Evolutionary conservation across 768 basidiomycete species (phyloP).

Genomic region (Panaeolus papilionaceus): DNA sequence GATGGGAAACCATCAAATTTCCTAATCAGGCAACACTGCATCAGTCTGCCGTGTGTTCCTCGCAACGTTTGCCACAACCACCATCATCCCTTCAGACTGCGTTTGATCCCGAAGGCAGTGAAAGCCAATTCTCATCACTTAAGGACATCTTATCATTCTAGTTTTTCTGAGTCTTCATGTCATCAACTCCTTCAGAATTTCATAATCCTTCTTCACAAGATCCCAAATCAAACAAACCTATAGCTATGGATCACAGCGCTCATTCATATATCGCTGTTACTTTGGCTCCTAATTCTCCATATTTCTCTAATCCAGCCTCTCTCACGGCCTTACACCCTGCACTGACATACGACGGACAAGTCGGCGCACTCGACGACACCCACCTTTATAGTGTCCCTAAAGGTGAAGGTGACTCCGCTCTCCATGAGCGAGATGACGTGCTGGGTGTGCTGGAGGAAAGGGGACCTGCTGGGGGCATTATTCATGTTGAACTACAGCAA

Average conservation of each 20-base stretch:
- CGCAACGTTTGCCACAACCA: neutral
- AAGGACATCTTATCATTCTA: neutral
- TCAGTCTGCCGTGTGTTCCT: too few relatives aligned
- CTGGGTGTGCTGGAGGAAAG: neutral
- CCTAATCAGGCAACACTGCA: neutral
- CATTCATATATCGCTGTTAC: slow-evolving; percentile 29
- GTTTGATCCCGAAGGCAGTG: neutral
- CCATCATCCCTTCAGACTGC: neutral
- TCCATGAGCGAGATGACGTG: neutral
- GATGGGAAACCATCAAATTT: neutral
- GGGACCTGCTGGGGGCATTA: neutral
- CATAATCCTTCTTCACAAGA: neutral
- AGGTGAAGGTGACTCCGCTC: slow-evolving; percentile 18
- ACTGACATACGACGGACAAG: slow-evolving; percentile 26
- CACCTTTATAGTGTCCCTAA: slow-evolving; percentile 27
- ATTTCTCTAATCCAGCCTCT: slow-evolving; percentile 20
- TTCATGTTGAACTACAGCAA: neutral
- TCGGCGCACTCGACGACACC: slow-evolving; percentile 25
- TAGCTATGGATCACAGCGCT: slow-evolving; percentile 22
- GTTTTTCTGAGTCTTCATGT: neutral
- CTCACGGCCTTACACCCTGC: slow-evolving; percentile 21
- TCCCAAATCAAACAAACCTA: neutral
- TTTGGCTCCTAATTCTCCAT: slow-evolving; percentile 20
- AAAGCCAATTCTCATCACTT: neutral
- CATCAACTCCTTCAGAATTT: neutral